phyloP scores from a whole-genome alignment of 73 alveolate genomes.

The Symbiodinium pilosum region DNA sequence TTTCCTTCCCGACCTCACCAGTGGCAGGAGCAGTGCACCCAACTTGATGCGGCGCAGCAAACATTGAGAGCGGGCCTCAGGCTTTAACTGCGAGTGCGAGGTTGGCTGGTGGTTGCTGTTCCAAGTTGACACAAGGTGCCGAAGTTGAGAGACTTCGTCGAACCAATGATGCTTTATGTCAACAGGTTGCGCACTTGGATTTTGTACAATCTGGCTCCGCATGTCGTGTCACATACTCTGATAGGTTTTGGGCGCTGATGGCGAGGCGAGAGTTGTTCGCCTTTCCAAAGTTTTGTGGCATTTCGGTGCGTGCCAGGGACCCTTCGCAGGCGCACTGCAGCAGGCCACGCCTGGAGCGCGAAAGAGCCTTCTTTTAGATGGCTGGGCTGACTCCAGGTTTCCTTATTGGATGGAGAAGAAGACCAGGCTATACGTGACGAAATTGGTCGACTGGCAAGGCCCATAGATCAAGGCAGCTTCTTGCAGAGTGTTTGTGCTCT shows the following conservation, averaged over 20 bases:
- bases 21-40: conserved; percentile 68
- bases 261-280: conserved; percentile 47
- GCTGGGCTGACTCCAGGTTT: conserved; percentile 54
- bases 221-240: background rate
- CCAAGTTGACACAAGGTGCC: conserved; percentile 16
- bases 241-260: conserved; percentile 54
- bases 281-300: too few relatives aligned
- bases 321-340: conserved; percentile 71
- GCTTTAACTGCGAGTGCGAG: too few relatives aligned
- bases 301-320: conserved; percentile 17
- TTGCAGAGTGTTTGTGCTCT: too few relatives aligned
- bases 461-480: background rate
- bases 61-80: conserved; percentile 18
- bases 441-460: conserved; percentile 45
- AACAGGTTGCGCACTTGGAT: conserved; percentile 7
- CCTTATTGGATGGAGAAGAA: conserved; percentile 79
- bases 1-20: background rate
- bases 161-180: conserved; percentile 84
- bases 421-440: conserved; percentile 86
- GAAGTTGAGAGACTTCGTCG: conserved; percentile 84
- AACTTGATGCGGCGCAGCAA: conserved; percentile 84
- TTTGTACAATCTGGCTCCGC: background rate
- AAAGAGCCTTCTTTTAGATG: too few relatives aligned
- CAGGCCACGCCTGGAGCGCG: background rate
- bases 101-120: background rate